These are phyloP conservation scores for Neurospora cerealis DNA, from an alignment of 495 filamentous ascomycete species.

Conservation along the genomic window DNA sequence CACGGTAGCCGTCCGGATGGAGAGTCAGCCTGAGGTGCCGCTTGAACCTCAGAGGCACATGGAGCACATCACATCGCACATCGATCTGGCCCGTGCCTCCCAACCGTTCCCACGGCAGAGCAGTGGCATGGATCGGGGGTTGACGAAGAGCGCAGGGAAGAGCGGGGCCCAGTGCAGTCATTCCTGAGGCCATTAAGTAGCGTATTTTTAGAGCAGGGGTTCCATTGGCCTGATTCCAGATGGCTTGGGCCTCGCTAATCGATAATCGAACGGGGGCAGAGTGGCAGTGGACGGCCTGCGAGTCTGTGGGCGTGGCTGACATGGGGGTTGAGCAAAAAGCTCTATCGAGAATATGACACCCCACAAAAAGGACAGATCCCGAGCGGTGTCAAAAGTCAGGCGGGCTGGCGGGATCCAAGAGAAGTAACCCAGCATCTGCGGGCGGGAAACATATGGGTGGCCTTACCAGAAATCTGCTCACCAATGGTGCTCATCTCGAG, in stretches of 20 bases:
- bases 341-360: background rate
- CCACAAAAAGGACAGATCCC: slow-evolving; percentile 14
- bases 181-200: background rate
- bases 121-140: background rate
- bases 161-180: background rate
- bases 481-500: background rate
- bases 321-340: background rate
- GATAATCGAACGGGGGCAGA: slow-evolving; percentile 28
- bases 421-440: background rate
- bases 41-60: background rate
- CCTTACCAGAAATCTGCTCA: background rate
- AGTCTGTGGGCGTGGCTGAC: slow-evolving; percentile 2
- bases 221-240: background rate
- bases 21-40: background rate
- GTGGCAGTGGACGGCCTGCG: slow-evolving; percentile 7
- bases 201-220: slow-evolving; percentile 5
- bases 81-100: slow-evolving; percentile 2
- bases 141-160: background rate
- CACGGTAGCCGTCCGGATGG: background rate
- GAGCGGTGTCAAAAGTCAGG: slow-evolving; percentile 3
- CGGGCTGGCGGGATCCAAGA: slow-evolving; percentile 6
- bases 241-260: slow-evolving; percentile 8
- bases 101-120: slow-evolving; percentile 12
- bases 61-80: background rate
- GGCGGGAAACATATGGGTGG: background rate